These are phyloP conservation scores for Debaryomyces nepalensis DNA, from an alignment of 1,139 yeast genomes.

Conservation along the genomic window DNA sequence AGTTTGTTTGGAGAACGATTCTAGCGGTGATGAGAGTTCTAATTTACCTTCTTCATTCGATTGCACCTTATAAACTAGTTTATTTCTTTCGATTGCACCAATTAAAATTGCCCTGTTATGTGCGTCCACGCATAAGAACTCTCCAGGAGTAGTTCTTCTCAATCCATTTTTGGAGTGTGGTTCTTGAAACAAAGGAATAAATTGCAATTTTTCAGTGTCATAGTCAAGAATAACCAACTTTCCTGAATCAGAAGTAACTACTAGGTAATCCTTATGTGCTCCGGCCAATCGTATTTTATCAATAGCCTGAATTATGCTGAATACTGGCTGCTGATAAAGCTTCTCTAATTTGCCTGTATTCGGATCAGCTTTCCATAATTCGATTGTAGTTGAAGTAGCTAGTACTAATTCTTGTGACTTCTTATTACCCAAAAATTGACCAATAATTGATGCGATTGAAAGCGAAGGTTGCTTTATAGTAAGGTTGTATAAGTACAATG, in stretches of 20 bases:
- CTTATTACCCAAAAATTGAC: conserved; percentile 64
- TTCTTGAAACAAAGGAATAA: conserved; percentile 60
- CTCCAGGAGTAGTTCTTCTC: conserved; percentile 77
- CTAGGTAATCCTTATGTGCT: conserved; percentile 56
- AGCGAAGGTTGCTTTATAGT: conserved; percentile 65
- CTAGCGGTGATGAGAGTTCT: conserved; percentile 73
- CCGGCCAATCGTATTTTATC: conserved; percentile 58
- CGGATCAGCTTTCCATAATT: conserved; percentile 56
- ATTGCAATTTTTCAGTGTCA: conserved; percentile 39
- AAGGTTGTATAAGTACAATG: conserved; percentile 66
- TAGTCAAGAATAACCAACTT: conserved; percentile 62
- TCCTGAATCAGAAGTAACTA: conserved; percentile 86
- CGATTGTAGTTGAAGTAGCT: conserved; percentile 58
- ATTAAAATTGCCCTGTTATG: conserved; percentile 71
- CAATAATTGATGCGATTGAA: conserved; percentile 59
- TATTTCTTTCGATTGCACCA: conserved; percentile 73
- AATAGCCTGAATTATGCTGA: conserved; percentile 63
- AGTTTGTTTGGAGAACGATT: conserved; percentile 55
- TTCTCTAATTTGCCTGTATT: conserved; percentile 58
- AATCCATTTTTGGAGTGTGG: conserved; percentile 79
- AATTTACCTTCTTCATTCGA: conserved; percentile 43
- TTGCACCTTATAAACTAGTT: conserved; percentile 57
- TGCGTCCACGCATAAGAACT: conserved; percentile 74
- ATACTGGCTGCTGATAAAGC: conserved; percentile 50
- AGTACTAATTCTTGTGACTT: conserved; percentile 68